Evolutionary conservation across 1,284 basidiomycete species (phyloP).

Genomic region (Austroboletus novae-zelandiae): DNA sequence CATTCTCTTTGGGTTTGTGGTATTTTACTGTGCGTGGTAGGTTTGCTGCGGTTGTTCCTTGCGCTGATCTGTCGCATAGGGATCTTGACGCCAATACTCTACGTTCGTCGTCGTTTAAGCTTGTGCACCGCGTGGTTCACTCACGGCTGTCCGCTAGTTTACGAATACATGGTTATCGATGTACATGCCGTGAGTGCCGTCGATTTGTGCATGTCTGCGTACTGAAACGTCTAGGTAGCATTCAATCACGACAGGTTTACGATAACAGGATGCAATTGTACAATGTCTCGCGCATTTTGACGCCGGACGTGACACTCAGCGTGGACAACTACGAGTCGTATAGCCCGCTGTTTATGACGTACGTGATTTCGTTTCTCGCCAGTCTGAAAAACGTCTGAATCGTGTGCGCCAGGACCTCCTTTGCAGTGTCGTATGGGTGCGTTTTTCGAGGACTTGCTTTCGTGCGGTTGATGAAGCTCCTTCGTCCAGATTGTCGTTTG

Average conservation of each 20-base stretch:
- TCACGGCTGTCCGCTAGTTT: constrained; percentile 43
- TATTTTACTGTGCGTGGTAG: constrained; percentile 45
- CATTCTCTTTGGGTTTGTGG: constrained; percentile 61
- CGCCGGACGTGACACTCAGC: constrained; percentile 48
- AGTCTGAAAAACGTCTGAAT: neutral
- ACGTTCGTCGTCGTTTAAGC: constrained; percentile 13
- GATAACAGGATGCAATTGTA: constrained; percentile 54
- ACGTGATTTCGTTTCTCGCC: constrained; percentile 2
- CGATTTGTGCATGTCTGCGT: too few relatives aligned
- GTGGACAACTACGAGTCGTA: constrained; percentile 56
- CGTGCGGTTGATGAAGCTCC: neutral
- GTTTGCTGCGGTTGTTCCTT: constrained; percentile 31
- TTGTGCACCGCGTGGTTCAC: neutral
- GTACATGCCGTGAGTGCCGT: constrained; percentile 36
- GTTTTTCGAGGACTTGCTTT: neutral
- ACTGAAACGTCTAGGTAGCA: constrained; percentile 18
- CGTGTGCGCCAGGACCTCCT: constrained; percentile 38
- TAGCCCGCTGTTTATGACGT: constrained; percentile 67
- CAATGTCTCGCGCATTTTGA: constrained; percentile 58
- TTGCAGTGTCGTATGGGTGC: constrained; percentile 50
- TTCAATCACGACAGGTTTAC: constrained; percentile 32
- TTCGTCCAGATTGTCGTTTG: constrained; percentile 49
- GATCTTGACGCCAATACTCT: constrained; percentile 51
- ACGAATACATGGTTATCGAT: constrained; percentile 45
- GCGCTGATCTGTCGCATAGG: constrained; percentile 26